Percentiles rank a stretch among this genome's conserved stretches.
Conservation (phyloP, 208 protist genomes). For the Chromosphaera perkinsii region DNA sequence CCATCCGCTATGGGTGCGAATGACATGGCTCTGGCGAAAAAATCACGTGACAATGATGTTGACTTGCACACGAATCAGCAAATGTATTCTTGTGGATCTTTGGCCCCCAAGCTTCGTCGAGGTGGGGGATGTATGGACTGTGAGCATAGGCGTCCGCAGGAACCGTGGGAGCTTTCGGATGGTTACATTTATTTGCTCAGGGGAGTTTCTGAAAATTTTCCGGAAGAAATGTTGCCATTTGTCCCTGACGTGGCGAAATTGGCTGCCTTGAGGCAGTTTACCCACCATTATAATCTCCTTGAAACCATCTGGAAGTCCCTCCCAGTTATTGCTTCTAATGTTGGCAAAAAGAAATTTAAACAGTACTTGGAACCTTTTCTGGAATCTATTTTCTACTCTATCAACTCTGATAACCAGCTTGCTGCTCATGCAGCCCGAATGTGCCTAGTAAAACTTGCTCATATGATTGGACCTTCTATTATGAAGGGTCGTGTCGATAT, state of each 20-base stretch:
- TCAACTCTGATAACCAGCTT: not conserved
- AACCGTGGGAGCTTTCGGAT: conserved; percentile 14
- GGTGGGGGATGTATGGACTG: conserved; percentile 19
- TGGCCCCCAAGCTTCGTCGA: conserved; percentile 30
- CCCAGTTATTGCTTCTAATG: conserved; percentile 1
- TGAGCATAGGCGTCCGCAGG: not conserved
- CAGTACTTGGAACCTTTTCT: not conserved
- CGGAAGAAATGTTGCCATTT: not conserved
- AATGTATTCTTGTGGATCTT: conserved; percentile 38
- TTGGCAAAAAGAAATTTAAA: not conserved
- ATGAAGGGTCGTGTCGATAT: conserved; percentile 8
- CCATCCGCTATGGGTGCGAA: no score
- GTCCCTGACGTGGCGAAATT: not conserved
- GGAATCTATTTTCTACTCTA: not conserved
- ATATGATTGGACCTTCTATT: conserved; percentile 6
- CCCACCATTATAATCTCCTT: conserved; percentile 1
- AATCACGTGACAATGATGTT: conserved; percentile 10
- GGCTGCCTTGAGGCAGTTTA: not conserved
- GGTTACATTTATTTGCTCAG: conserved; percentile 19
- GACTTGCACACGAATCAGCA: conserved; percentile 10
- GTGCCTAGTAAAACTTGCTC: not conserved
- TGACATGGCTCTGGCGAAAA: not conserved
- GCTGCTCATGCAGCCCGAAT: not conserved
- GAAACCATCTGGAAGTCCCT: conserved; percentile 19
- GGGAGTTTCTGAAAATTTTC: not conserved